Evolutionary conservation across 2,329 filamentous ascomycete genomes (phyloP).

Genomic region (Davidsoniella virescens): DNA sequence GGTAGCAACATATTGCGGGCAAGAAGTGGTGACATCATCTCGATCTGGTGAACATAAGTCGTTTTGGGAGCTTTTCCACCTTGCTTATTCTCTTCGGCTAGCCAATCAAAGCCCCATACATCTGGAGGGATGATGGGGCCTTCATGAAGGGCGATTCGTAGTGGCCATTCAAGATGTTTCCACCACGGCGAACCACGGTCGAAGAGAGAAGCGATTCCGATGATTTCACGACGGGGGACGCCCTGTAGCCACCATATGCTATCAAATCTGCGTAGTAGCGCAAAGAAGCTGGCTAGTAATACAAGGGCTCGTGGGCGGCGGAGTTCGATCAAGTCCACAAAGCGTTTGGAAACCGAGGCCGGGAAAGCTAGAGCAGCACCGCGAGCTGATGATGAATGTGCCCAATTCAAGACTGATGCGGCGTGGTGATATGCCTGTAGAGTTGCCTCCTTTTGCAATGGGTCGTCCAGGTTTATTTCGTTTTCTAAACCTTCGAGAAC

Average conservation of each 20-base stretch:
- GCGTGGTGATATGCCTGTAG: constrained; percentile 45
- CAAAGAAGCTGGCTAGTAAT: constrained; percentile 51
- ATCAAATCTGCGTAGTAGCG: constrained; percentile 44
- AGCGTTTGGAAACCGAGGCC: constrained; percentile 45
- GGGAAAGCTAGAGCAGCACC: constrained; percentile 46
- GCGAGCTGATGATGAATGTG: constrained; percentile 42
- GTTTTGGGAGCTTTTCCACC: constrained; percentile 12
- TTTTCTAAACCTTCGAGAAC: constrained; percentile 41
- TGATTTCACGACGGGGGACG: constrained; percentile 48
- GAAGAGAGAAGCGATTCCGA: constrained; percentile 44
- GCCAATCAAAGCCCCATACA: constrained; percentile 39
- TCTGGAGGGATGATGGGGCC: constrained; percentile 36
- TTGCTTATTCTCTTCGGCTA: constrained; percentile 24
- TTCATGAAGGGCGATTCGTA: constrained; percentile 42
- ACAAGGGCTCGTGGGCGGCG: constrained; percentile 44
- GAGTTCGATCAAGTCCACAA: constrained; percentile 41
- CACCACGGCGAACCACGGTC: constrained; percentile 43
- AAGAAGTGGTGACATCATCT: constrained; percentile 24
- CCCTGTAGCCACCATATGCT: constrained; percentile 54
- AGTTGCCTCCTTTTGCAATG: constrained; percentile 18
- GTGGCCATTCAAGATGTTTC: constrained; percentile 44
- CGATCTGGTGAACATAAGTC: constrained; percentile 20
- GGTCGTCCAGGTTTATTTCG: constrained; percentile 24
- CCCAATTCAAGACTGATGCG: constrained; percentile 51
- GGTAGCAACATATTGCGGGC: constrained; percentile 17